Evolutionary conservation across 169 alveolate genomes (phyloP).

Genomic region (Haemoproteus tartakovskyi): DNA sequence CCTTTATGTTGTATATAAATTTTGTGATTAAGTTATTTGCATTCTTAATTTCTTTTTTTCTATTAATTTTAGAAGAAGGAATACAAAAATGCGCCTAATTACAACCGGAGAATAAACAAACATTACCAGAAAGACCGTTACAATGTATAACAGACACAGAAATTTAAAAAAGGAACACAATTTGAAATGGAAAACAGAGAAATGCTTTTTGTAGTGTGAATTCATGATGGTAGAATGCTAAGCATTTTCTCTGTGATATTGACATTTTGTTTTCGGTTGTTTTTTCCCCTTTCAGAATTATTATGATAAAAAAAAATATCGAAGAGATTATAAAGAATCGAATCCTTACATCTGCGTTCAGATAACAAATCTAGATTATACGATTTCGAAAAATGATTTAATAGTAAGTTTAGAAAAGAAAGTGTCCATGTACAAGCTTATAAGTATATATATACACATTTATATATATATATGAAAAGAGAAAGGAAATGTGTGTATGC

Average conservation of each 20-base stretch:
- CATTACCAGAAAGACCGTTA: slow-evolving; percentile 1
- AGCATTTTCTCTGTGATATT: neutral
- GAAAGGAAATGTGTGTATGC: too few relatives aligned
- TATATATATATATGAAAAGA: too few relatives aligned
- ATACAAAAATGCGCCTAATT: slow-evolving; percentile 14
- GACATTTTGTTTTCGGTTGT: neutral
- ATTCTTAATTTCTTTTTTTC: neutral
- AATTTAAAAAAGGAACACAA: neutral
- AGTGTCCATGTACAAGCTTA: neutral
- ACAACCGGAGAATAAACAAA: slow-evolving; percentile 27
- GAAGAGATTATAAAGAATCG: neutral
- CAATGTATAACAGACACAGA: too few relatives aligned
- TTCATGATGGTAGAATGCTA: too few relatives aligned
- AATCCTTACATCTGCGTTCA: slow-evolving; percentile 14
- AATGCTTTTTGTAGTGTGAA: too few relatives aligned
- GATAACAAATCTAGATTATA: slow-evolving; percentile 52
- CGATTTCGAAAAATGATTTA: slow-evolving; percentile 45
- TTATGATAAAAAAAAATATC: slow-evolving; percentile 13
- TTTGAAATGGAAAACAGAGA: neutral
- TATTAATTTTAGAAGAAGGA: slow-evolving; percentile 12
- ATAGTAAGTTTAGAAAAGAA: slow-evolving; percentile 35
- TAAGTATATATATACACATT: neutral
- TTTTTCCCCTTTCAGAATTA: slow-evolving; percentile 2
- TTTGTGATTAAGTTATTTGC: too few relatives aligned
- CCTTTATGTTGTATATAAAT: too few relatives aligned